Evolutionary conservation across 2,329 filamentous ascomycete genomes (phyloP).

Genomic region (Sporothrix sp.): DNA sequence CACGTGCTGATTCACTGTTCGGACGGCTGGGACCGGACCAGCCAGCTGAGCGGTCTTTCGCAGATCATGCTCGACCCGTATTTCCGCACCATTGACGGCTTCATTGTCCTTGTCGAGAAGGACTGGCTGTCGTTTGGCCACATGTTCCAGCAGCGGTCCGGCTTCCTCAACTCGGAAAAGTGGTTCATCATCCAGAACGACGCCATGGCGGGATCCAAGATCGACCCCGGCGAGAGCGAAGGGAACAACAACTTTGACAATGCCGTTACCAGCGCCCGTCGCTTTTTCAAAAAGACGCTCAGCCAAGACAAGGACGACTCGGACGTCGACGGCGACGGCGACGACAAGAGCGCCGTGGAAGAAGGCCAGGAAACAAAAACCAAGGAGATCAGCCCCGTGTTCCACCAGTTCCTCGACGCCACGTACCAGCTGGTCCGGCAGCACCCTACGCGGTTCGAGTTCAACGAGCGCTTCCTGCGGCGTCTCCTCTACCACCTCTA

Average conservation of each 20-base stretch:
- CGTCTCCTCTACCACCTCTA: slow-evolving; percentile 88
- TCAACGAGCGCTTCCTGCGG: slow-evolving; percentile 85
- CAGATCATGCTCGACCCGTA: slow-evolving; percentile 94
- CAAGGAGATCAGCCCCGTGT: slow-evolving; percentile 92
- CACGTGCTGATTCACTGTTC: slow-evolving; percentile 97
- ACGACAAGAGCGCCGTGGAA: slow-evolving; percentile 30
- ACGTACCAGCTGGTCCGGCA: slow-evolving; percentile 85
- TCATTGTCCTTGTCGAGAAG: slow-evolving; percentile 90
- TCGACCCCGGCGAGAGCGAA: slow-evolving; percentile 53
- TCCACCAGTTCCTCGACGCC: slow-evolving; percentile 93
- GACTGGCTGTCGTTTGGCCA: slow-evolving; percentile 97
- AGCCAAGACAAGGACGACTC: slow-evolving; percentile 48
- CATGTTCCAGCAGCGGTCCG: slow-evolving; percentile 91
- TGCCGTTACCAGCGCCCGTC: slow-evolving; percentile 72
- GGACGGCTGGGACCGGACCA: slow-evolving; percentile 96
- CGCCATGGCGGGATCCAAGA: slow-evolving; percentile 52
- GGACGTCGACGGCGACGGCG: slow-evolving; percentile 45
- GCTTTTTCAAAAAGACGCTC: slow-evolving; percentile 80
- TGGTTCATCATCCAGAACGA: slow-evolving; percentile 90
- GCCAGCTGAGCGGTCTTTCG: slow-evolving; percentile 81
- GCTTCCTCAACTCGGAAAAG: slow-evolving; percentile 79
- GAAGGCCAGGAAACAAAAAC: slow-evolving; percentile 62
- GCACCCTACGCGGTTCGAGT: slow-evolving; percentile 83
- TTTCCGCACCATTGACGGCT: slow-evolving; percentile 87
- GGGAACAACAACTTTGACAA: slow-evolving; percentile 68